These are phyloP conservation scores for Wickerhamomyces kurtzmanii DNA, from an alignment of 805 yeast genomes.

Conservation along the genomic window DNA sequence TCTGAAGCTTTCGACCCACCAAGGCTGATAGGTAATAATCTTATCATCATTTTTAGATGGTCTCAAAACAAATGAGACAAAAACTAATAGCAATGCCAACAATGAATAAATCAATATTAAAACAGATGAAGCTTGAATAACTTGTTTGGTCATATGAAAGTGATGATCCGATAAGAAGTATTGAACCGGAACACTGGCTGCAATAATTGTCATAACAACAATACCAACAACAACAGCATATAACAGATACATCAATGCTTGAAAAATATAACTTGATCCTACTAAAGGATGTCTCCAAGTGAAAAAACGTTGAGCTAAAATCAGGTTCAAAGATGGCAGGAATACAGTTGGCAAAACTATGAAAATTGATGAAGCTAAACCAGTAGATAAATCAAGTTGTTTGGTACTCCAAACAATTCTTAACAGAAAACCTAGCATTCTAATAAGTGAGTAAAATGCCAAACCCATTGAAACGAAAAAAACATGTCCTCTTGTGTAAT, in stretches of 20 bases:
- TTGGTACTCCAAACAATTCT: slow-evolving; percentile 52
- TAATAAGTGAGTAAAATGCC: slow-evolving; percentile 39
- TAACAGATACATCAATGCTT: slow-evolving; percentile 35
- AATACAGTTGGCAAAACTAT: slow-evolving; percentile 49
- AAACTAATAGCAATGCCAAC: slow-evolving; percentile 40
- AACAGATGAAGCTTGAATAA: slow-evolving; percentile 40
- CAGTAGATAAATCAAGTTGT: slow-evolving; percentile 31
- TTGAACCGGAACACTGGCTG: slow-evolving; percentile 49
- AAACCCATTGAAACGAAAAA: slow-evolving; percentile 47
- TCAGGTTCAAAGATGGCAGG: slow-evolving; percentile 48
- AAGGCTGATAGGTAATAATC: slow-evolving; percentile 56
- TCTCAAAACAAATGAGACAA: slow-evolving; percentile 41
- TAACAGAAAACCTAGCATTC: slow-evolving; percentile 49
- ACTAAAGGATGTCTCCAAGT: slow-evolving; percentile 73
- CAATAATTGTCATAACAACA: slow-evolving; percentile 56
- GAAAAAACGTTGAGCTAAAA: slow-evolving; percentile 63
- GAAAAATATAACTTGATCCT: slow-evolving; percentile 42
- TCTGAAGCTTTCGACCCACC: slow-evolving; percentile 62
- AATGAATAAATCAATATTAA: slow-evolving; percentile 43
- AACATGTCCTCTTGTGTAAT: slow-evolving; percentile 45
- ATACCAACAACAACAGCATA: slow-evolving; percentile 47
- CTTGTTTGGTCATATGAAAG: slow-evolving; percentile 43
- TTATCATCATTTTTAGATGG: slow-evolving; percentile 43
- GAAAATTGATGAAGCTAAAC: slow-evolving; percentile 49
- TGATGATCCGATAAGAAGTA: slow-evolving; percentile 37